phyloP scores from a whole-genome alignment of 2,329 filamentous ascomycete genomes.

The Berkeleyomyces basicola region DNA sequence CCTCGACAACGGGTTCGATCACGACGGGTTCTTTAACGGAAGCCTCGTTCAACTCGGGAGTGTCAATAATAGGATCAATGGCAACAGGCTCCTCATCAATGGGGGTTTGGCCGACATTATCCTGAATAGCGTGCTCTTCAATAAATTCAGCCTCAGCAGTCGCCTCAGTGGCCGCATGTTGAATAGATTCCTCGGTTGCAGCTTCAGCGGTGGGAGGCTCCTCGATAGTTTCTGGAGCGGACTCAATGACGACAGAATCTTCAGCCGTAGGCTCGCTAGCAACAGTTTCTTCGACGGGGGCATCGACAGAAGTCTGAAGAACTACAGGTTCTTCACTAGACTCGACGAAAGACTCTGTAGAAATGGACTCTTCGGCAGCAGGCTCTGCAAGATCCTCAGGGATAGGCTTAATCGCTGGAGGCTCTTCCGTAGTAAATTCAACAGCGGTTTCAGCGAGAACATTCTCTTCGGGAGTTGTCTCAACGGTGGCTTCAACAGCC shows the following conservation, averaged over 20 bases:
- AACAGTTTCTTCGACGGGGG: not conserved
- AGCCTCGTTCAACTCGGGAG: not conserved
- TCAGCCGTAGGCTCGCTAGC: not conserved
- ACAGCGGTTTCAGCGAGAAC: too few relatives aligned
- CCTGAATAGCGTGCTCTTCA: not conserved
- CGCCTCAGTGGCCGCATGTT: too few relatives aligned
- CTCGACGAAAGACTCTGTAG: not conserved
- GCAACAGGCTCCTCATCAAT: not conserved
- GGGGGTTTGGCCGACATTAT: not conserved
- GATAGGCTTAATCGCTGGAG: not conserved
- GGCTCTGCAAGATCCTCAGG: not conserved
- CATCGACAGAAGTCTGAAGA: not conserved
- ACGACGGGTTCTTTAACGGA: not conserved
- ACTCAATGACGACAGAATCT: constrained; percentile 5
- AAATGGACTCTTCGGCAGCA: not conserved
- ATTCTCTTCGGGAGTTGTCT: too few relatives aligned
- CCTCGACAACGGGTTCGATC: not conserved
- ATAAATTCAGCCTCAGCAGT: not conserved
- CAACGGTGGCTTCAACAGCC: too few relatives aligned
- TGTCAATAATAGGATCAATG: not conserved
- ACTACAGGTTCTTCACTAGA: not conserved
- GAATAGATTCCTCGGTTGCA: not conserved
- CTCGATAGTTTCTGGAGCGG: not conserved
- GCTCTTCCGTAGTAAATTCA: not conserved
- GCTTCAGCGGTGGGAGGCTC: not conserved